phyloP scores from a whole-genome alignment of 2,329 filamentous ascomycete species.

The Cucurbitaria berberidis region DNA sequence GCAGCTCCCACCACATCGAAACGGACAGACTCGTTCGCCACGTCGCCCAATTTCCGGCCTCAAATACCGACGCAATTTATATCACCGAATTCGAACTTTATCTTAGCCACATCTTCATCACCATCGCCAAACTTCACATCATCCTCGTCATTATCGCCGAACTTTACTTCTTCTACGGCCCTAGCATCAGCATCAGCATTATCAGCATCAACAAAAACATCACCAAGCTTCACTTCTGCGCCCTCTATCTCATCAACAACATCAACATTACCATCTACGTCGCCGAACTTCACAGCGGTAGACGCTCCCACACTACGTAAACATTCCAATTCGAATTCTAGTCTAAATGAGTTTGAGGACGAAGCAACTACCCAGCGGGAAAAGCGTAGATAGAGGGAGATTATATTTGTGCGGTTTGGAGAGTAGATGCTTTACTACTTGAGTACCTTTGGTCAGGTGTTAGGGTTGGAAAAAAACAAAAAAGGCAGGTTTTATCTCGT shows the following conservation, averaged over 20 bases:
- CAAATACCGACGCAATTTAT: conserved; percentile 2
- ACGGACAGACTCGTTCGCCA: conserved; percentile 22
- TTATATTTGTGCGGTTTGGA: conserved; percentile 28
- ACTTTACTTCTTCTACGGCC: conserved; percentile 14
- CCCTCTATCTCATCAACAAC: background rate
- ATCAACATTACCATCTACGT: background rate
- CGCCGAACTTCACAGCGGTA: conserved; percentile 1
- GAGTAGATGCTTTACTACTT: background rate
- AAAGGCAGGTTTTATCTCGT: no score
- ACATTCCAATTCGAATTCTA: background rate
- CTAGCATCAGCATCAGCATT: background rate
- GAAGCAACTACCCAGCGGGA: conserved; percentile 6
- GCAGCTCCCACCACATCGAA: conserved; percentile 25
- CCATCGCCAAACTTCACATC: conserved; percentile 6
- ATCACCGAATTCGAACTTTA: conserved; percentile 15
- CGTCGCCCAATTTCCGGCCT: conserved; percentile 21
- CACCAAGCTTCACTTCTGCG: conserved; percentile 6
- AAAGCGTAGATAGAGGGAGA: conserved; percentile 19
- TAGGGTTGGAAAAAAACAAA: no score
- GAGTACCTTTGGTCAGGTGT: no score
- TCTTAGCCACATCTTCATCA: background rate
- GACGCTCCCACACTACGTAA: background rate
- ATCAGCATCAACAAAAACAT: conserved; percentile 2
- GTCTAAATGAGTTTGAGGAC: no score
- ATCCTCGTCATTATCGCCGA: conserved; percentile 14